Conservation (phyloP, 1,139 yeast species). For the Pneumocystis sp. region DNA sequence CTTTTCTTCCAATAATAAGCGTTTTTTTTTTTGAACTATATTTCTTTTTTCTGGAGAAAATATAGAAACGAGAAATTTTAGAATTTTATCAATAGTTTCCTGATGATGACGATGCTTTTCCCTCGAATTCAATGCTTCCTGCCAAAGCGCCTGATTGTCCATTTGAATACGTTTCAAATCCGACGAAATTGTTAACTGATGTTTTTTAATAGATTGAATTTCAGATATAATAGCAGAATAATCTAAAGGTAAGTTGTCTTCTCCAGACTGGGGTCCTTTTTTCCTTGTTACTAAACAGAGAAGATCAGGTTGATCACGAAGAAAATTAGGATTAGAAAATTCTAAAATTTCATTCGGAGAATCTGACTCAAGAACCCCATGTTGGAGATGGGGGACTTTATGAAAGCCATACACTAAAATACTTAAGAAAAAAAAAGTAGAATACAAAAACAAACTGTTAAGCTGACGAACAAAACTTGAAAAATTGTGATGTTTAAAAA, state of each 20-base stretch:
- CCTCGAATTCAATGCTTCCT: slow-evolving; percentile 65
- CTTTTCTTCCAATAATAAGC: not conserved
- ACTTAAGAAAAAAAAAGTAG: not conserved
- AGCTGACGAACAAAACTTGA: slow-evolving; percentile 90
- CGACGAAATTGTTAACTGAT: slow-evolving; percentile 67
- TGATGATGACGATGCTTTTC: slow-evolving; percentile 78
- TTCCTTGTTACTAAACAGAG: slow-evolving; percentile 30
- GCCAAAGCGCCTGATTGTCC: slow-evolving; percentile 85
- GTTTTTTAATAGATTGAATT: slow-evolving; percentile 57
- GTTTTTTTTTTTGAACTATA: not conserved
- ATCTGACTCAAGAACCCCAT: slow-evolving; percentile 9
- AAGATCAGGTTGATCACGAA: slow-evolving; percentile 54
- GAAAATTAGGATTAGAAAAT: slow-evolving; percentile 33
- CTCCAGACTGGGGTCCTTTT: slow-evolving; percentile 25
- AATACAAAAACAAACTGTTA: slow-evolving; percentile 32
- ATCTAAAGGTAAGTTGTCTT: slow-evolving; percentile 24
- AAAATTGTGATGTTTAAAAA: slow-evolving; percentile 87
- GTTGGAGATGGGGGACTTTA: slow-evolving; percentile 37
- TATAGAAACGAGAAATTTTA: slow-evolving; percentile 48
- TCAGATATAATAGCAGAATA: slow-evolving; percentile 39
- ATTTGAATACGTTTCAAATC: slow-evolving; percentile 68
- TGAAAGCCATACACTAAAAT: slow-evolving; percentile 79
- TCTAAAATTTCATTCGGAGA: slow-evolving; percentile 12
- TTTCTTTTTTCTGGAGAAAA: slow-evolving; percentile 59
- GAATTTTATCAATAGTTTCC: slow-evolving; percentile 72